phyloP scores from a whole-genome alignment of 2,329 filamentous ascomycete genomes.

The Mycosphaerella arachidis region DNA sequence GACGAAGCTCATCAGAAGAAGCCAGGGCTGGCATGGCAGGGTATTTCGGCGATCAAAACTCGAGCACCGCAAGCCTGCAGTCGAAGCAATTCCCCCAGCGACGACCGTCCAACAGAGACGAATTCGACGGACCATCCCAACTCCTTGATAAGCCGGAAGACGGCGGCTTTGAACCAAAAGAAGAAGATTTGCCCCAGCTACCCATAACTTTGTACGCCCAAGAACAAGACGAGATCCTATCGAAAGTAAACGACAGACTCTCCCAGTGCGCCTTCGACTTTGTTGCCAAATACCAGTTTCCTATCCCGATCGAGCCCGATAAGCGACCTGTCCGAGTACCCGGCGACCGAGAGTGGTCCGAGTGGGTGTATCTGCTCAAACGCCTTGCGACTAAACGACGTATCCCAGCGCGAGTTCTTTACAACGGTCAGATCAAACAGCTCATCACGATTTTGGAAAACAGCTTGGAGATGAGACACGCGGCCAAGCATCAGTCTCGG shows the following conservation, averaged over 20 bases:
- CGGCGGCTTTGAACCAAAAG: slow-evolving; percentile 68
- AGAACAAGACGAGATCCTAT: slow-evolving; percentile 78
- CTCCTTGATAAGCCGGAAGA: slow-evolving; percentile 69
- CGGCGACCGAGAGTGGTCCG: slow-evolving; percentile 80
- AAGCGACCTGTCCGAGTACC: slow-evolving; percentile 72
- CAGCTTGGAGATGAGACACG: slow-evolving; percentile 81
- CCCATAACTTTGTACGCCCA: slow-evolving; percentile 77
- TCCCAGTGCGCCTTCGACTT: slow-evolving; percentile 87
- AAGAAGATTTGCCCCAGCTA: slow-evolving; percentile 74
- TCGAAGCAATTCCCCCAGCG: slow-evolving; percentile 47
- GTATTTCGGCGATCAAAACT: slow-evolving; percentile 23
- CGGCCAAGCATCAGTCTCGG: slow-evolving; percentile 75
- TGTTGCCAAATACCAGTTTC: slow-evolving; percentile 86
- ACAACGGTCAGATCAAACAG: slow-evolving; percentile 85
- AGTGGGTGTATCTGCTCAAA: slow-evolving; percentile 86
- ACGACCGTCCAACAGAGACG: slow-evolving; percentile 74
- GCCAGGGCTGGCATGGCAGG: slow-evolving; percentile 20
- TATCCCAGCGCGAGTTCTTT: slow-evolving; percentile 76
- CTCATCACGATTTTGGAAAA: slow-evolving; percentile 85
- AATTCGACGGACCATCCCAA: slow-evolving; percentile 84
- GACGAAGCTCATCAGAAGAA: slow-evolving; percentile 30
- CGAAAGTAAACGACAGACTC: slow-evolving; percentile 76
- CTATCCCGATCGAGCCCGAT: slow-evolving; percentile 76
- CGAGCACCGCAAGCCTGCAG: slow-evolving; percentile 22
- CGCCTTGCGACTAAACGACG: slow-evolving; percentile 79